Evolutionary conservation across 2,329 filamentous ascomycete genomes (phyloP), one percentile per base, ranked within the genome.

Genomic region (Diplocarpon rosae): DNA sequence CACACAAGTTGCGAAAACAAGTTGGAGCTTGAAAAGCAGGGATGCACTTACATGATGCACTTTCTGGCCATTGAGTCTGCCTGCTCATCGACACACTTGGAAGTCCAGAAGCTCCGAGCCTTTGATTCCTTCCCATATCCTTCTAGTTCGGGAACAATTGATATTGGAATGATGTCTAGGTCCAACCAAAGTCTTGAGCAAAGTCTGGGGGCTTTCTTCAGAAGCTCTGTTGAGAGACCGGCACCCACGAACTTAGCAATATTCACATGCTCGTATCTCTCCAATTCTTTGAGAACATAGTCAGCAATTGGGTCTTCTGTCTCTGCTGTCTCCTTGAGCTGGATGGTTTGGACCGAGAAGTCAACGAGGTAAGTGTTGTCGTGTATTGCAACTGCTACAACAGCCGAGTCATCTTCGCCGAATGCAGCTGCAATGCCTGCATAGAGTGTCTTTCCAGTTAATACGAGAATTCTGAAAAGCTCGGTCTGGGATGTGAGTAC

Each of bases 41-140:
- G 14, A 35, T 7, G 3, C 20, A 65, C 73, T 63, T 64, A 83
- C 80, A 80, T 75, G 50, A 88, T 72, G 60, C 82, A 86, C 66
- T 88, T 89, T 49, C 85, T 72, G 1, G 80, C 81, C 75, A 89
- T 83, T 0, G 81, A 84, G 59, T 90, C 85, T 1, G 85, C 84
- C 61, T 88, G 80, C 60, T 92, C 85, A 55, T 89, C 85, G 4
- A 88, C 71, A n/a, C 71, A 66, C 58, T 78, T 76, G 29, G 65
- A 62, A 37, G 71, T 66, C 69, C 73, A 75, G 50, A 71, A 68
- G 64, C 54, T 60, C 37, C 48, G 48, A 15, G 57, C 64, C 38
- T 62, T 62, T 53, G 67, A 66, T 50, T 63, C 57, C 41, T 7
- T 37, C 20, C 53, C 43, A 13, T 54, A 57, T 36, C 47, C 52